These are phyloP conservation scores for Alternaria metachromatica DNA, from an alignment of 2,329 filamentous ascomycete genomes.

Conservation along the genomic window DNA sequence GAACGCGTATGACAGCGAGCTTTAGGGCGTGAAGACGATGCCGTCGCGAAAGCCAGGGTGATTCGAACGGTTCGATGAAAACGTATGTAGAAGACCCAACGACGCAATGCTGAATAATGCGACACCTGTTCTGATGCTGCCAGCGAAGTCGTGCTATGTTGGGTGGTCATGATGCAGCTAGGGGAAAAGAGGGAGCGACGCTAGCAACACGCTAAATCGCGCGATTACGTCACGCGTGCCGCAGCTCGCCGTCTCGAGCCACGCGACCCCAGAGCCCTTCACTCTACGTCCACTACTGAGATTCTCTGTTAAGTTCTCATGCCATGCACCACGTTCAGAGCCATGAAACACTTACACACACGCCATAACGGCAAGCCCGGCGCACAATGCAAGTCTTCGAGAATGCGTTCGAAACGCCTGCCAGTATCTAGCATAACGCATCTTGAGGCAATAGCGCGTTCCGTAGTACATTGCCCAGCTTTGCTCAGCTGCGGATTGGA, in stretches of 20 bases:
- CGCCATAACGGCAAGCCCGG: neutral
- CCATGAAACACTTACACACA: accelerated
- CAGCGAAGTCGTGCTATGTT: neutral
- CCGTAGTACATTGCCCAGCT: neutral
- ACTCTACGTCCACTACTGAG: neutral
- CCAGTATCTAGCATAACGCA: neutral
- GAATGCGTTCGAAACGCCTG: neutral
- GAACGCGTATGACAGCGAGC: neutral
- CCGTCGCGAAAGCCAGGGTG: neutral
- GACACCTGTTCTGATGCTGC: neutral
- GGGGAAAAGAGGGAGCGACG: neutral
- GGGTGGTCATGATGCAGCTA: neutral
- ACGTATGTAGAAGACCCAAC: neutral
- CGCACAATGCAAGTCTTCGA: neutral
- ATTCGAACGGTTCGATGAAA: neutral
- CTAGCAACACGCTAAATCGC: neutral
- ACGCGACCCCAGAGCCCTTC: neutral
- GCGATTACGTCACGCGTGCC: neutral
- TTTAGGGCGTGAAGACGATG: neutral
- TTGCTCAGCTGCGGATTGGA: too few relatives aligned
- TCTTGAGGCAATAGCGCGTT: neutral
- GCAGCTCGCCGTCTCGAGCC: neutral
- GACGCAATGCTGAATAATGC: neutral
- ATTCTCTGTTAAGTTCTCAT: too few relatives aligned
- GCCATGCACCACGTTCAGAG: neutral